Percentiles rank a stretch among this genome's conserved stretches.
Evolutionary conservation across 345 rosid species (phyloP).

Genomic region (Boechera divaricarpa): DNA sequence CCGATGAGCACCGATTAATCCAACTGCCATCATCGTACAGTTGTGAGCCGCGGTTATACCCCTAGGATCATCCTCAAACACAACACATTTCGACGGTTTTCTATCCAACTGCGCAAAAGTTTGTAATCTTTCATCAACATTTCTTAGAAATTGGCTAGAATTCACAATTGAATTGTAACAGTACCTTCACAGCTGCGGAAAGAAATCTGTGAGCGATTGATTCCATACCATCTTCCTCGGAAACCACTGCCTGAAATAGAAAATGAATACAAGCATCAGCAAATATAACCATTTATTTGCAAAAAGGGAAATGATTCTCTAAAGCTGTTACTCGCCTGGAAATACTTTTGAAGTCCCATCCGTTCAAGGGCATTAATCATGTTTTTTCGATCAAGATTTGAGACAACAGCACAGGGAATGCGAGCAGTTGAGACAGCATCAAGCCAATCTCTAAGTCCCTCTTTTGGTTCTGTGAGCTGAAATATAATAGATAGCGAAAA

Average conservation of each 20-base stretch:
- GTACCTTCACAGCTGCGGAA: constrained; percentile 93
- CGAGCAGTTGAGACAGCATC: constrained; percentile 80
- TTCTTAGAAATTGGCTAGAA: constrained; percentile 5
- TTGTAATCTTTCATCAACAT: background rate
- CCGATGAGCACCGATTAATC: constrained; percentile 81
- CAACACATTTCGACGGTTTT: constrained; percentile 93
- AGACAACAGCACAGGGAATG: constrained; percentile 95
- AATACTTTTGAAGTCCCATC: constrained; percentile 80
- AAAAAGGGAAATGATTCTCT: constrained; percentile 7
- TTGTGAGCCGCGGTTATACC: constrained; percentile 94
- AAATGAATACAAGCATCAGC: constrained; percentile 23
- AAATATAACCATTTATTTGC: background rate
- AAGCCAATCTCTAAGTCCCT: constrained; percentile 87
- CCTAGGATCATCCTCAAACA: constrained; percentile 92
- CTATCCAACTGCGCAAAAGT: constrained; percentile 73
- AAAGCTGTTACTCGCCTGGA: constrained; percentile 62
- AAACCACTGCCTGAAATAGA: constrained; percentile 69
- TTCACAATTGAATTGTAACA: background rate
- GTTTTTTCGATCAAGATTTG: constrained; percentile 79
- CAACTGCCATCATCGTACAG: constrained; percentile 98
- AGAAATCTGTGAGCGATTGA: constrained; percentile 92
- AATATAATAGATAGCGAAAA: background rate
- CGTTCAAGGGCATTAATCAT: constrained; percentile 74
- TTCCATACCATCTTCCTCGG: constrained; percentile 99
- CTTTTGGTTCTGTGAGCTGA: constrained; percentile 74